phyloP scores from a whole-genome alignment of 179 eudicot species.

The Carnegiea gigantea region DNA sequence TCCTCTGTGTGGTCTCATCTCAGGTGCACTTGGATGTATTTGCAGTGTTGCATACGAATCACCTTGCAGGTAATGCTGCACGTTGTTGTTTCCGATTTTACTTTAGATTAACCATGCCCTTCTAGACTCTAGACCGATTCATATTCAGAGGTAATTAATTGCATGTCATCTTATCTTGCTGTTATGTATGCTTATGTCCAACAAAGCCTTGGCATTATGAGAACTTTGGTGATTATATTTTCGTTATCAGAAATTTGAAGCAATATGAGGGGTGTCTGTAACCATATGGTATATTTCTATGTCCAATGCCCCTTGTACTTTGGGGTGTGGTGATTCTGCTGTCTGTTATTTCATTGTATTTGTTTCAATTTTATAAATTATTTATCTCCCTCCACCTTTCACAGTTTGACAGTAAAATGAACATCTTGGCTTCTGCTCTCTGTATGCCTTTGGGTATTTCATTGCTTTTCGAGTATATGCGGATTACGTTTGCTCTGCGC shows the following conservation, averaged over 20 bases:
- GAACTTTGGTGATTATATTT: not conserved
- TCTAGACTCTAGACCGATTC: not conserved
- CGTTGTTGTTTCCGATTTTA: not conserved
- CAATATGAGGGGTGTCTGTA: not conserved
- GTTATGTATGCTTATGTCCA: not conserved
- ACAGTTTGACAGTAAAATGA: not conserved
- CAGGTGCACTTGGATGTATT: slow-evolving; percentile 86
- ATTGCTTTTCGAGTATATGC: not conserved
- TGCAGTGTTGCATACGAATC: slow-evolving; percentile 79
- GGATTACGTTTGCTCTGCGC: not conserved
- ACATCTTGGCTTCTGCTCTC: not conserved
- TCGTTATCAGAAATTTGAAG: not conserved
- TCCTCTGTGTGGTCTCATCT: slow-evolving; percentile 19
- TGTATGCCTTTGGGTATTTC: not conserved
- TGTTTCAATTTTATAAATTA: not conserved
- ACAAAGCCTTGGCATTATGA: not conserved
- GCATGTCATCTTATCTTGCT: not conserved
- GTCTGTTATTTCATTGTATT: not conserved
- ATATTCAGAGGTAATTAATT: not conserved
- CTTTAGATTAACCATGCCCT: not conserved
- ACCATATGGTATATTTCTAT: not conserved
- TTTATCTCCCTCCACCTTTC: not conserved
- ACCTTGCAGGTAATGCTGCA: slow-evolving; percentile 65
- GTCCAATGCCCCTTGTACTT: not conserved
- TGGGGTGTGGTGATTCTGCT: not conserved